Evolutionary conservation across 441 rosid genomes (phyloP).

Genomic region (Gossypium laxum): DNA sequence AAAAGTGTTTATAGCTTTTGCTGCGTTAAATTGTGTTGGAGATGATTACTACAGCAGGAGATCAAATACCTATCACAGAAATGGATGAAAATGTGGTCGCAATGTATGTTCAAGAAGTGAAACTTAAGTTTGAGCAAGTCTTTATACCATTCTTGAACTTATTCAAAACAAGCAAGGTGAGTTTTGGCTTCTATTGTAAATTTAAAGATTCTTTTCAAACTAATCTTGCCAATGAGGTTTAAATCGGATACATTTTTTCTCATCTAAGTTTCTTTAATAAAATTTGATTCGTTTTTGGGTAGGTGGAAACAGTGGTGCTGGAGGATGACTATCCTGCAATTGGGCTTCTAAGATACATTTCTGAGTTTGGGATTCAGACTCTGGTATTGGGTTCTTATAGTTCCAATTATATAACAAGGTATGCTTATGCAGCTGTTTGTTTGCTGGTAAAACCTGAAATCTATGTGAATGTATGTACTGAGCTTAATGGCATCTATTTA

Average conservation of each 20-base stretch:
- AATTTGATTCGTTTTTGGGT: background rate
- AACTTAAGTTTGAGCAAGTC: slow-evolving; percentile 34
- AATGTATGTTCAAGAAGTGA: slow-evolving; percentile 55
- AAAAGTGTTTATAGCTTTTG: background rate
- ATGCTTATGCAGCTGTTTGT: background rate
- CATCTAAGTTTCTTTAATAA: background rate
- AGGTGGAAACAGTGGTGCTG: slow-evolving; percentile 61
- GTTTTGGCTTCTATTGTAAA: slow-evolving; percentile 6
- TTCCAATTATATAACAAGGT: slow-evolving; percentile 44
- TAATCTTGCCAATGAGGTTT: slow-evolving; percentile 1
- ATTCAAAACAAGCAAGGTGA: slow-evolving; percentile 34
- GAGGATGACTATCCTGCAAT: slow-evolving; percentile 59
- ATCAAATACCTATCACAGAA: slow-evolving; percentile 42
- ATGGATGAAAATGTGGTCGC: slow-evolving; percentile 57
- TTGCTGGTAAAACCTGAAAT: background rate
- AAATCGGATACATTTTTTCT: background rate
- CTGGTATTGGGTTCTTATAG: slow-evolving; percentile 69
- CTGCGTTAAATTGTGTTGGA: background rate
- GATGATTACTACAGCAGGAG: slow-evolving; percentile 38
- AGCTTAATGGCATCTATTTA: background rate
- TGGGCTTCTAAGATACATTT: slow-evolving; percentile 44
- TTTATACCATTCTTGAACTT: slow-evolving; percentile 47
- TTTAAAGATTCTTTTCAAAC: background rate
- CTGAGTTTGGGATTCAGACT: slow-evolving; percentile 36
- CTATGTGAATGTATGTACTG: background rate